Evolutionary conservation across 345 rosid species (phyloP), one percentile per base, ranked within the genome.

Genomic region (Ceriops zippeliana): DNA sequence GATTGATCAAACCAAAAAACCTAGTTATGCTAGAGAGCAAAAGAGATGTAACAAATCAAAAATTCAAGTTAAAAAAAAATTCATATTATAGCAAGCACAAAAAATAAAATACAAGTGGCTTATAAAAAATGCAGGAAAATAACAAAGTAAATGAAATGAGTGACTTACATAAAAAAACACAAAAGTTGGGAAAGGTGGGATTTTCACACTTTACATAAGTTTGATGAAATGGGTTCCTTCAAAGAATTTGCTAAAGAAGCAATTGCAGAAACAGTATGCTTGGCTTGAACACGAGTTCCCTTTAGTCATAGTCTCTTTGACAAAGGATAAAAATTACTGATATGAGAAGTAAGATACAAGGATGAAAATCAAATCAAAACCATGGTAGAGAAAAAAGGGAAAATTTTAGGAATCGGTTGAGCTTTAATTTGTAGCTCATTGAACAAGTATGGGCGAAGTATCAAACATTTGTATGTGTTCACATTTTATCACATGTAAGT

Each of bases 221-320:
- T 84, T 37, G 89, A 73, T 47, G 72, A 72, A 67, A 67, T 58
- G 17, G 34, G 31, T 27, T 67, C 58, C 57, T 77, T 68, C 7
- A 97, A 86, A 69, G 84, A 73, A 66, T 82, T 83, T 73, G 76
- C 70, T 68, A 93, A 60, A 59, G 90, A 84, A 80, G 88, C 87
- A 63, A 93, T 84, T 57, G 96, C 90, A 34, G 90, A 88, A 79
- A 91, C 95, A 74, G 96, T 96, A 71, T 66, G 71, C 82, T 93
- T 93, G 34, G 97, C 82, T 82, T 86, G 95, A 58, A 78, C 49
- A 60, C 98, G 93, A 80, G 91, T 84, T 63, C 98, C 97, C 71
- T 83, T 91, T 52, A 82, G 78, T 78, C 96, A 89, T 62, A 81
- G 54, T 71, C 72, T 85, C 85, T 83, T 80, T 84, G 91, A 72